Conservation (phyloP, 805 yeast species). For the Yarrowia sp. region DNA sequence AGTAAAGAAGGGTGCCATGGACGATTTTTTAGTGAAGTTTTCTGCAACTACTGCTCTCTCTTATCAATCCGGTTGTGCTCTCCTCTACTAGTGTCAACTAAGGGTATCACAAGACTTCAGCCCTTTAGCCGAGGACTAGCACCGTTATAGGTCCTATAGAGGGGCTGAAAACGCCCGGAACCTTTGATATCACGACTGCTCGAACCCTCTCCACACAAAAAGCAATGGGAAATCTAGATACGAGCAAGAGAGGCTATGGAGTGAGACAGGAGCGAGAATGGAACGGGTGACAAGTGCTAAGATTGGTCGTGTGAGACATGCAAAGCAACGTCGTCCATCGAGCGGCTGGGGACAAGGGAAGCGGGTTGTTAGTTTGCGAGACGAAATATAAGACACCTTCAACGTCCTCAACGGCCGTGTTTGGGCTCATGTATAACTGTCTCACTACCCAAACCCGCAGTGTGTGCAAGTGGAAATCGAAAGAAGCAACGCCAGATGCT, state of each 20-base stretch:
- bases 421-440: background rate
- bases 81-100: too few species aligned
- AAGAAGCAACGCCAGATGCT: too few species aligned
- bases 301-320: conserved; percentile 7
- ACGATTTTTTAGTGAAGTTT: too few species aligned
- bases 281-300: background rate
- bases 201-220: background rate
- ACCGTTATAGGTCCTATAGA: too few species aligned
- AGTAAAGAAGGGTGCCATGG: too few species aligned
- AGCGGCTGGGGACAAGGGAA: conserved; percentile 19
- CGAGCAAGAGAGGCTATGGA: background rate
- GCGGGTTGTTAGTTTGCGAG: background rate
- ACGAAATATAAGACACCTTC: conserved; percentile 6
- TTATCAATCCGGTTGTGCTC: too few species aligned
- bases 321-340: conserved; percentile 6
- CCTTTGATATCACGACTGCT: too few species aligned
- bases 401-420: background rate
- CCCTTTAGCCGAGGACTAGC: too few species aligned
- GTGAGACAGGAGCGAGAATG: background rate
- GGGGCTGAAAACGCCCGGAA: too few species aligned
- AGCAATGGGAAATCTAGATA: background rate
- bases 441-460: conserved; percentile 15
- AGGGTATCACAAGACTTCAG: too few species aligned
- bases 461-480: too few species aligned
- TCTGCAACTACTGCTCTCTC: too few species aligned